phyloP scores from a whole-genome alignment of 306 rosid species.

The Aeschynomene evenia region DNA sequence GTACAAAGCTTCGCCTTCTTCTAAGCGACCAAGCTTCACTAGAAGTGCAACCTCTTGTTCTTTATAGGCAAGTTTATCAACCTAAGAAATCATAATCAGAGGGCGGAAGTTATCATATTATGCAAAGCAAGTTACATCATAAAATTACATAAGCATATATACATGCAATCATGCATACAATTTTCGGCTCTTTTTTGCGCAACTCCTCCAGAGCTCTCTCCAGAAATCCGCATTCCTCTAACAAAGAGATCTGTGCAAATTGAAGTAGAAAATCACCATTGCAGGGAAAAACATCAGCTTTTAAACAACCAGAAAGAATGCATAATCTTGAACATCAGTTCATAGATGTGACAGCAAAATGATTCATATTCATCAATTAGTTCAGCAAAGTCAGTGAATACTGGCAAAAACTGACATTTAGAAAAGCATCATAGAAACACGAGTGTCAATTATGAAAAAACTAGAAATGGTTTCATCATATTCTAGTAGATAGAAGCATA shows the following conservation, averaged over 20 bases:
- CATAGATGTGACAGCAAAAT: conserved; percentile 22
- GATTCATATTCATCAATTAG: conserved; percentile 14
- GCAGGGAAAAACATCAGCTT: neutral
- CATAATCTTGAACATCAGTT: conserved; percentile 12
- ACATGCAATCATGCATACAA: conserved; percentile 69
- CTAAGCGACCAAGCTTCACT: conserved; percentile 75
- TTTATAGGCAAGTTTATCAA: conserved; percentile 76
- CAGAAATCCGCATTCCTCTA: conserved; percentile 72
- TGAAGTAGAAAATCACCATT: conserved; percentile 3
- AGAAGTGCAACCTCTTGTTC: conserved; percentile 92
- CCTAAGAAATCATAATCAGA: conserved; percentile 47
- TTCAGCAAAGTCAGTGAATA: neutral
- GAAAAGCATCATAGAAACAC: neutral
- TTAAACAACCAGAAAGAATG: neutral
- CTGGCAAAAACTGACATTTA: neutral
- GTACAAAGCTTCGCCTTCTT: conserved; percentile 71
- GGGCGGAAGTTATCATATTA: conserved; percentile 22
- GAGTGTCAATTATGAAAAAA: neutral
- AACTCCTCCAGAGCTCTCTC: conserved; percentile 89
- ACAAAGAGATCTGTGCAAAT: conserved; percentile 67
- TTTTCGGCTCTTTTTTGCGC: conserved; percentile 72
- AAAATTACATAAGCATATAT: conserved; percentile 23
- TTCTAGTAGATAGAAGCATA: conserved; percentile 6
- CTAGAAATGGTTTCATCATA: conserved; percentile 6
- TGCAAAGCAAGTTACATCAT: conserved; percentile 8